These are phyloP conservation scores for Fusarium sulawesiense DNA, from an alignment of 2,329 filamentous ascomycete genomes.

Conservation along the genomic window DNA sequence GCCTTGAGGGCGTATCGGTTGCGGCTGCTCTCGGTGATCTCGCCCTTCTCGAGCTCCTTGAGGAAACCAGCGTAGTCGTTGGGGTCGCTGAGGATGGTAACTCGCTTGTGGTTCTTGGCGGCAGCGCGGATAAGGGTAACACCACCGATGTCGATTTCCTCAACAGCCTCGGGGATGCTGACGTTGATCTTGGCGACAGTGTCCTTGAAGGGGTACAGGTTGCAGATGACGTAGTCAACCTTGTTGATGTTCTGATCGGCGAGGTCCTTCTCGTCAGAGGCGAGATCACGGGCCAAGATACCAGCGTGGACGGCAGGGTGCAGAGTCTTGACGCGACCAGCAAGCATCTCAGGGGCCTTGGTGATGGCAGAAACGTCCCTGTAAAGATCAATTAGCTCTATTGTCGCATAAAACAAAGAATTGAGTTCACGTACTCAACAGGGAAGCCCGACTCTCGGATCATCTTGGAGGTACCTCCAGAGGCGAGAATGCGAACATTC, in stretches of 20 bases:
- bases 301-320: slow-evolving; percentile 92
- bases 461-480: slow-evolving; percentile 94
- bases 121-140: slow-evolving; percentile 96
- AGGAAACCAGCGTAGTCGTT: slow-evolving; percentile 94
- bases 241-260: slow-evolving; percentile 95
- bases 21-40: slow-evolving; percentile 85
- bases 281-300: slow-evolving; percentile 93
- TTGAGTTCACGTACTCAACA: slow-evolving; percentile 79
- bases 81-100: slow-evolving; percentile 96
- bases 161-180: slow-evolving; percentile 94
- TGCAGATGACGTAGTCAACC: slow-evolving; percentile 97
- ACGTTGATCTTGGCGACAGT: slow-evolving; percentile 97
- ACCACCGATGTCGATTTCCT: slow-evolving; percentile 98
- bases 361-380: slow-evolving; percentile 98
- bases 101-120: slow-evolving; percentile 96
- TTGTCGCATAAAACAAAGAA: not conserved
- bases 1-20: slow-evolving; percentile 95
- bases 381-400: slow-evolving; percentile 27
- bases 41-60: slow-evolving; percentile 86
- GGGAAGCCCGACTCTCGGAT: slow-evolving; percentile 95
- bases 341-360: slow-evolving; percentile 95
- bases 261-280: slow-evolving; percentile 96
- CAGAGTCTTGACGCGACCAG: slow-evolving; percentile 86
- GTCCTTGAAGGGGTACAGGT: slow-evolving; percentile 99
- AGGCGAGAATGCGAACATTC: slow-evolving; percentile 92